Evolutionary conservation across 1,284 basidiomycete genomes (phyloP), one percentile per base, ranked within the genome.

Genomic region (Xerocomus cyaneibrunnescens): DNA sequence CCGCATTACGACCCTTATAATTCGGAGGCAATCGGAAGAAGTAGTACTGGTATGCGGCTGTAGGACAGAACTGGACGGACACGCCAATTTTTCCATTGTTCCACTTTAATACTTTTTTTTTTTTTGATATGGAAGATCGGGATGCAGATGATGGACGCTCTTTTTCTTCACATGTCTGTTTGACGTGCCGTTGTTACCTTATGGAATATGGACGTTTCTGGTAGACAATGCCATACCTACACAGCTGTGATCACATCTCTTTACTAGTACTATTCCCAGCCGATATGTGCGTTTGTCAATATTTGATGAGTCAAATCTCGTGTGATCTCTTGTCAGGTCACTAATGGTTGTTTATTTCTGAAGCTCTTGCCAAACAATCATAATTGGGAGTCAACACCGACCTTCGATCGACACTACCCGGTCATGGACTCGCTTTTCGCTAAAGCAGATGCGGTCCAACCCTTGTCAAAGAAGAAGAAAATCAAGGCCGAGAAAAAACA

Each of bases 341-440:
- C 13, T 17, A 12, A 35, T 9, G 23, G 27, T 48, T 56, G 57
- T 57, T 57, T 59, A 28, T 57, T 57, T 48, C 54, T 17, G 49
- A 47, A 22, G 57, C 22, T 46, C 27, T 54, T 54, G 47, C 56
- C 48, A 57, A 57, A 59, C 45, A 57, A 37, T 35, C 45, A 13
- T 9, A 21, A 28, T 22, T 2, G 31, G 27, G 16, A 13, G 22
- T 31, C 23, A 17, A 17, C 22, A 23, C 42, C n/a, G n/a, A n/a
- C n/a, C n/a, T n/a, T n/a, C n/a, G n/a, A 5, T n/a, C 7, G 7
- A 8, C 12, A 27, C 17, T 13, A 5, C 14, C 10, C 31, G 30
- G 10, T 6, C 40, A 89, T 89, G 85, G 85, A 92, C 65, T 73
- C 82, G 10, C 78, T 92, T 14, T 76, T 92, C 51, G 81, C 87